phyloP scores from a whole-genome alignment of 2,329 filamentous ascomycete species.

The Monosporascus sp. region DNA sequence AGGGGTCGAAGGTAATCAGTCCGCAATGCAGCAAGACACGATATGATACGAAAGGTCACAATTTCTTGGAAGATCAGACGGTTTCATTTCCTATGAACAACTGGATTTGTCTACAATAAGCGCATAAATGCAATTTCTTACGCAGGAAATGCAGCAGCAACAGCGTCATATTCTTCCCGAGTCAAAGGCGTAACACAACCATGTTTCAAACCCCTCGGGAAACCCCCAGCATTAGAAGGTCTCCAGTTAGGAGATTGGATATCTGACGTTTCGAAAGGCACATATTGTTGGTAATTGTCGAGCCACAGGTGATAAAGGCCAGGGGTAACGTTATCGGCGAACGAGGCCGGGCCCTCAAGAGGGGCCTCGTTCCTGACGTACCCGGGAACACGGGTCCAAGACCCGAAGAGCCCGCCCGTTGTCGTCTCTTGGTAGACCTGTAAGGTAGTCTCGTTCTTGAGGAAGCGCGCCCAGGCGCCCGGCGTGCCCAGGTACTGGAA shows the following conservation, averaged over 20 bases:
- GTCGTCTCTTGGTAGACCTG: conserved; percentile 43
- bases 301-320: conserved; percentile 35
- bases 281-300: conserved; percentile 39
- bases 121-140: conserved; percentile 1
- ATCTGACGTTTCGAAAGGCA: conserved; percentile 37
- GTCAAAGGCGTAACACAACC: conserved; percentile 41
- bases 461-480: conserved; percentile 38
- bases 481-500: conserved; percentile 37
- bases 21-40: too few species aligned
- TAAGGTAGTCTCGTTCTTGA: conserved; percentile 44
- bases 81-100: too few species aligned
- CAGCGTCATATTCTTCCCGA: conserved; percentile 32
- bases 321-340: conserved; percentile 29
- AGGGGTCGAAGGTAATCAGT: too few species aligned
- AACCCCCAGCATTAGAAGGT: conserved; percentile 29
- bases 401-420: conserved; percentile 40
- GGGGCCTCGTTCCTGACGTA: conserved; percentile 27
- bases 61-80: too few species aligned
- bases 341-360: conserved; percentile 33
- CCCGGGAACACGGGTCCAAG: conserved; percentile 35
- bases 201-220: conserved; percentile 41
- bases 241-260: conserved; percentile 31
- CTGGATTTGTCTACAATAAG: too few species aligned
- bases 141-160: conserved; percentile 15
- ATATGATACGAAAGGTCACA: too few species aligned